Evolutionary conservation across 2,329 filamentous ascomycete species (phyloP), one percentile per base, ranked within the genome.

Genomic region (Aspergillus unguis): DNA sequence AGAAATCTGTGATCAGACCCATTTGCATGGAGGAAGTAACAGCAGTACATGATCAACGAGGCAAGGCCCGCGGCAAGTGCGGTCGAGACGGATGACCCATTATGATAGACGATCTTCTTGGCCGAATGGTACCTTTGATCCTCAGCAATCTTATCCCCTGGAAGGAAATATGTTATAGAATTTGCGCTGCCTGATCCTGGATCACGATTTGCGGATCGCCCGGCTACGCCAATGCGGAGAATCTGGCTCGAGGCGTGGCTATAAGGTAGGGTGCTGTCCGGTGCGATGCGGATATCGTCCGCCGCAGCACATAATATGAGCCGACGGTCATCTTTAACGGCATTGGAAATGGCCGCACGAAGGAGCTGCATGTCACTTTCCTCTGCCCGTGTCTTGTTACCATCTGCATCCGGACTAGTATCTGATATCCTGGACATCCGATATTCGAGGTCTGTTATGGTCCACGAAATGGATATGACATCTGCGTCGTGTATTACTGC

Each of bases 391-490:
- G 45, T 51, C 26, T 51, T 51, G 4, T 38, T 10, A 6, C 48
- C 42, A 1, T 44, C 33, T 9, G 6, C 27, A 27, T 31, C 26
- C 7, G 44, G 26, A n/a, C 28, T 29, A 23, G 17, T 29, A 8
- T 29, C 35, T 6, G 44, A 38, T 6, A 29, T 29, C 33, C 28
- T 8, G 3, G 44, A 23, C 44, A 37, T 23, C 25, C 26, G 44
- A 17, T 47, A 38, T 25, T 47, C 44, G 11, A 47, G n/a, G n/a
- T 37, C 44, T 27, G 42, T 44, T 43, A 33, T 38, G 7, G 48
- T 45, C 48, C 48, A 51, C 6, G 48, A 51, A 41, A 44, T 51
- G 41, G 48, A 51, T 4, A 51, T 51, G 3, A 51, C 28, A 31
- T 51, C 48, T 5, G 43, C 48, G 0, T 8, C 27, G 25, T 33